Base-by-base conservation (phyloP, 2,329 filamentous ascomycete species). In the Sclerotiophoma versabilis region DNA sequence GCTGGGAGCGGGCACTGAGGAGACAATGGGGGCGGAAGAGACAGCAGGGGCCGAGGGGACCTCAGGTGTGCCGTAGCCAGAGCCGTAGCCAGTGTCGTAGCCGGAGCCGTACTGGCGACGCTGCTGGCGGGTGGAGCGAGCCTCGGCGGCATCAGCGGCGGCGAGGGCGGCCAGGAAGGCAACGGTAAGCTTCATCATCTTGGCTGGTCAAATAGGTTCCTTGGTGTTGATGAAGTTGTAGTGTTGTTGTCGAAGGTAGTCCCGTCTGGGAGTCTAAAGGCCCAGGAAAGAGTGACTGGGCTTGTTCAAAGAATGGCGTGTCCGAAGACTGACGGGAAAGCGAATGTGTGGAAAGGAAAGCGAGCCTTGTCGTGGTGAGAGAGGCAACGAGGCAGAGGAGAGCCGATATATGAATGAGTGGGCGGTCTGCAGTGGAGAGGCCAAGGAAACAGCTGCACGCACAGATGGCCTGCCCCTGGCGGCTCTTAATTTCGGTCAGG, bases 241-340 rank as follows among this genome's bases (percentile, higher is more conserved):
- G 54, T 49, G 39, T 55, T n/a, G 39, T 12, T 27, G 55, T 55
- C 59, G 65, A 64, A 71, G 65, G 69, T 63, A 64, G 68, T 69
- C 71, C 64, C 65, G 66, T 62, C 45, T 36, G 38, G 51, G 52
- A 63, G 56, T 23, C 51, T 65, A 59, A 52, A 62, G 52, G 62
- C 62, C 66, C 68, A 68, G 68, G 67, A 75, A 74, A 58, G 72
- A 75, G 66, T 73, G 72, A 73, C 70, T 73, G 66, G 65, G 65
- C 39, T 65, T 55, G 62, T 62, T 66, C 54, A 67, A 73, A 69
- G 71, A 75, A 62, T 61, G 72, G 60, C 63, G 55, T 41, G 66
- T 71, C 68, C 69, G 66, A 68, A 60, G 59, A 70, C 62, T 60
- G 68, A 60, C 57, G 38, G 38, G 22, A 64, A 68, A 74, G 68